These are phyloP conservation scores for Amanita inopinata DNA, from an alignment of 768 basidiomycete genomes.

Conservation along the genomic window DNA sequence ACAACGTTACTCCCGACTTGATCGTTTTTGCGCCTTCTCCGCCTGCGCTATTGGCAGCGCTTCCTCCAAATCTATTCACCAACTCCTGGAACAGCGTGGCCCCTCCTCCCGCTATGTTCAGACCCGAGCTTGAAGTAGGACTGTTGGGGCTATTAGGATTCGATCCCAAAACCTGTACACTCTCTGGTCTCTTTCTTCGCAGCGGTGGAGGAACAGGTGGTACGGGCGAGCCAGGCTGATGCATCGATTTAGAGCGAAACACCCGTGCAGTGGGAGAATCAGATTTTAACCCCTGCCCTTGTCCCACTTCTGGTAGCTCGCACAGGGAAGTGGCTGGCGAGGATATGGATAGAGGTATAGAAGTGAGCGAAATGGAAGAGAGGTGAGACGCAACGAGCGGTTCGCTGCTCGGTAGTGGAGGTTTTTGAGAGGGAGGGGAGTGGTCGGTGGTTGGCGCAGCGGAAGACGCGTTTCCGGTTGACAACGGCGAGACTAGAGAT, in stretches of 20 bases:
- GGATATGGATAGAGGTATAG: too few relatives aligned
- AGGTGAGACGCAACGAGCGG: too few relatives aligned
- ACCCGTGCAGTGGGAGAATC: constrained; percentile 24
- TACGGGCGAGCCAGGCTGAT: constrained; percentile 30
- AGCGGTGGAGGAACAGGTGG: constrained; percentile 31
- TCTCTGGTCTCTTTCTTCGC: constrained; percentile 51
- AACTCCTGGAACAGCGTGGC: constrained; percentile 4
- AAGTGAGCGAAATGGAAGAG: too few relatives aligned
- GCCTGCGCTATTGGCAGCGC: neutral
- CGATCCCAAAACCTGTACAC: constrained; percentile 52
- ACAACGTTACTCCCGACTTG: neutral
- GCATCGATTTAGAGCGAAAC: constrained; percentile 46
- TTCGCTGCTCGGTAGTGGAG: neutral
- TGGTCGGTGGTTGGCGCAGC: neutral
- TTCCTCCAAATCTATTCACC: constrained; percentile 5
- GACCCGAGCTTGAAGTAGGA: neutral
- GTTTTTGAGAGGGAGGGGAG: neutral
- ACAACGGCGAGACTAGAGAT: neutral
- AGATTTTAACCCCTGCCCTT: too few relatives aligned
- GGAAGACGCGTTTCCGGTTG: neutral
- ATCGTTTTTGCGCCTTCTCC: neutral
- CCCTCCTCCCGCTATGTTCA: neutral
- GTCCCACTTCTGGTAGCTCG: too few relatives aligned
- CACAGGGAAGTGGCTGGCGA: too few relatives aligned
- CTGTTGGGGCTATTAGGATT: constrained; percentile 16